Conservation (phyloP, 2,329 filamentous ascomycete genomes). For the Plectosphaerella cucumerina region DNA sequence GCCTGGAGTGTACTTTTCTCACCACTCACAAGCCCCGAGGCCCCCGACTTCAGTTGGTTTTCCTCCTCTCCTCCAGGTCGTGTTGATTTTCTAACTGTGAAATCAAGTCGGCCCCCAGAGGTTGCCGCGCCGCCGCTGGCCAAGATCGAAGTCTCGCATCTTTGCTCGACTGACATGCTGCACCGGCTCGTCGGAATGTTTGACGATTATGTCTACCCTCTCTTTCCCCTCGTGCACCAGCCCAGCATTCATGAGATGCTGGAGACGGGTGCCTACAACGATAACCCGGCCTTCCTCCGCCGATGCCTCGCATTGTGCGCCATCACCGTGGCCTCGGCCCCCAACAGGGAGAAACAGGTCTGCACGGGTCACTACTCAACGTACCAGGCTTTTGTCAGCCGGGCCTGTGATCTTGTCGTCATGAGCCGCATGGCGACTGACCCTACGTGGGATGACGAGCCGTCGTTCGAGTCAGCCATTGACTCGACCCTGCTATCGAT, state of each 20-base stretch:
- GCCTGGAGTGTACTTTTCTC: background rate
- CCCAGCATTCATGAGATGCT: background rate
- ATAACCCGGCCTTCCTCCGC: background rate
- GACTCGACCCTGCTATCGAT: background rate
- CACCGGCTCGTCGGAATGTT: background rate
- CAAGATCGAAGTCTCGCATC: background rate
- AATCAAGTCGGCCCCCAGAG: background rate
- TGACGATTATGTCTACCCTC: background rate
- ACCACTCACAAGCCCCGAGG: background rate
- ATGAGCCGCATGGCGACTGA: background rate
- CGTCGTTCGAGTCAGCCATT: background rate
- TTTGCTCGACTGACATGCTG: background rate
- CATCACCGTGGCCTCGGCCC: background rate
- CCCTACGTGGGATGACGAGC: background rate
- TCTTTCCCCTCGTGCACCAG: background rate
- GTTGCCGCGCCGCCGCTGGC: background rate
- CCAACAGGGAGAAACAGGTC: background rate
- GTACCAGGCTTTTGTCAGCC: background rate
- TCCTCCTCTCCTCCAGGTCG: background rate
- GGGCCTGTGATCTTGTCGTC: background rate
- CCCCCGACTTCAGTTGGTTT: background rate
- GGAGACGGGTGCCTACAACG: background rate
- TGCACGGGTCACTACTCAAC: background rate
- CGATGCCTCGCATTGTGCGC: background rate
- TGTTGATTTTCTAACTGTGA: background rate